Evolutionary conservation across 768 basidiomycete genomes (phyloP).

Genomic region (Solioccasus polychromus): DNA sequence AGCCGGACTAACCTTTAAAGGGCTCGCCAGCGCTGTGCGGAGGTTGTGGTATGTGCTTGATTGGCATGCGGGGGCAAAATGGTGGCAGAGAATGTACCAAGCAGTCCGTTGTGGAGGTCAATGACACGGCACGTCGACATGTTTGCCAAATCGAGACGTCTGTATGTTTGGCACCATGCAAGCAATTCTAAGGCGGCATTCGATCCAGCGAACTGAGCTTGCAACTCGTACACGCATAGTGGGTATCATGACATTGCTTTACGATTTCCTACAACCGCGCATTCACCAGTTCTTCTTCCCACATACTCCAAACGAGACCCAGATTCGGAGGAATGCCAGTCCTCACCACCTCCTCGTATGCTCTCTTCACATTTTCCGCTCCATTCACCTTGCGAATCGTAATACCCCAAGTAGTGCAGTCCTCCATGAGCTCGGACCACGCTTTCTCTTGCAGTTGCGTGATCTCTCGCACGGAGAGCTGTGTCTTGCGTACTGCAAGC

Average conservation of each 20-base stretch:
- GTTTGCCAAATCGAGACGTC: constrained; percentile 12
- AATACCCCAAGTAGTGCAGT: constrained; percentile 53
- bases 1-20: constrained; percentile 37
- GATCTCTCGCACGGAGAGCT: constrained; percentile 48
- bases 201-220: no score
- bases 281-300: constrained; percentile 38
- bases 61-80: constrained; percentile 14
- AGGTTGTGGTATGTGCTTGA: constrained; percentile 49
- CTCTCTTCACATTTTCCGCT: constrained; percentile 42
- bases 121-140: background rate
- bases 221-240: background rate
- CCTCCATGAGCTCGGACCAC: constrained; percentile 59
- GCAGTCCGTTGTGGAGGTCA: constrained; percentile 6
- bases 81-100: background rate
- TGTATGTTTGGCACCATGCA: constrained; percentile 13
- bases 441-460: constrained; percentile 48
- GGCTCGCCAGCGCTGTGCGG: constrained; percentile 57
- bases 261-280: constrained; percentile 17
- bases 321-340: constrained; percentile 51
- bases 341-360: constrained; percentile 45
- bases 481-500: constrained; percentile 51
- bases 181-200: no score
- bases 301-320: constrained; percentile 66
- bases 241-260: no score
- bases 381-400: constrained; percentile 48